These are phyloP conservation scores for Fusarium hainanense DNA, from an alignment of 2,329 filamentous ascomycete genomes.

Conservation along the genomic window DNA sequence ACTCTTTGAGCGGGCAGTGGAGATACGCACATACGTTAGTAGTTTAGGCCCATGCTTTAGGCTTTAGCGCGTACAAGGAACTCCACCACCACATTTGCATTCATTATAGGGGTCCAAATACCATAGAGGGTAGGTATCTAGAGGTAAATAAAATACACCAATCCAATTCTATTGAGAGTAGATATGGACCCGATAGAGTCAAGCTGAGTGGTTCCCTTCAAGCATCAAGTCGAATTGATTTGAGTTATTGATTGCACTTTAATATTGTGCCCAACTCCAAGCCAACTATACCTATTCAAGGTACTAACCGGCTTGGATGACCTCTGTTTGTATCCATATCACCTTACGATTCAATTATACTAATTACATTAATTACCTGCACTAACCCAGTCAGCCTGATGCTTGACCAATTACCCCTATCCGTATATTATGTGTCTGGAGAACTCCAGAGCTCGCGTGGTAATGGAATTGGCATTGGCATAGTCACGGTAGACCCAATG, in stretches of 20 bases:
- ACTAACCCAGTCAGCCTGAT: not conserved
- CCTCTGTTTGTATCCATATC: not conserved
- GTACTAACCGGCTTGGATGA: not conserved
- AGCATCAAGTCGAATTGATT: not conserved
- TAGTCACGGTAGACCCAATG: slow-evolving; percentile 30
- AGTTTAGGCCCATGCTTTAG: not conserved
- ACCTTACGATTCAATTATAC: not conserved
- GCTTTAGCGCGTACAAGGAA: slow-evolving; percentile 33
- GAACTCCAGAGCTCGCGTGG: slow-evolving; percentile 22
- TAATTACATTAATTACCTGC: not conserved
- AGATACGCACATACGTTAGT: not conserved
- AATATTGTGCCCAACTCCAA: not conserved
- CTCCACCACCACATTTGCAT: slow-evolving; percentile 26
- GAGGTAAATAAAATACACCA: not conserved
- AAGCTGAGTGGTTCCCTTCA: not conserved
- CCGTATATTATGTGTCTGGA: not conserved
- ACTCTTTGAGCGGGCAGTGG: slow-evolving; percentile 24
- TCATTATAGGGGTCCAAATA: slow-evolving; percentile 38
- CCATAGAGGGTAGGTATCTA: too few species aligned
- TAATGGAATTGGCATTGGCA: slow-evolving; percentile 14
- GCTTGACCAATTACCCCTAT: slow-evolving; percentile 17
- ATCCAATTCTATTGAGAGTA: not conserved
- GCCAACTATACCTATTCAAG: not conserved
- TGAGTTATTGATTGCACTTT: not conserved
- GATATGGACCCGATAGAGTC: not conserved